Base-by-base conservation (phyloP, 2,329 filamentous ascomycete species). In the Fusarium keratoplasticum region DNA sequence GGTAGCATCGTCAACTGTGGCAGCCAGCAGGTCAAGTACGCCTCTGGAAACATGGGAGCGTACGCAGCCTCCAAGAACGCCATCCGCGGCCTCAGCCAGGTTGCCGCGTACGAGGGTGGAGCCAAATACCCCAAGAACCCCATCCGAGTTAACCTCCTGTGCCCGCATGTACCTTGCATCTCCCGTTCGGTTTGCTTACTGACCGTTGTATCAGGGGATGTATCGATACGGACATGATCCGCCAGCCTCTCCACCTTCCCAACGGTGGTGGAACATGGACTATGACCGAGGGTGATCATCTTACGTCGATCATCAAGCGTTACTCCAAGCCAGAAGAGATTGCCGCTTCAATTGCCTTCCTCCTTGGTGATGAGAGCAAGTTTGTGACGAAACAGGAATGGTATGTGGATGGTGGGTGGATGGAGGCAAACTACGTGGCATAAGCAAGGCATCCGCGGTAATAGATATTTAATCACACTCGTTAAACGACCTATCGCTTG, bases 1-100 rank as follows among this genome's bases (percentile, higher is more conserved):
- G 85, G 85, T 0, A 86, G 85, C 70, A 87, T 89, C 29, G 84
- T 88, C 66, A 88, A 86, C 76, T 85, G 84, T 10, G 78, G 84
- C 18, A 86, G 84, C 65, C 83, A 86, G 14, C 83, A 84, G 31
- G 86, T 86, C 1, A 64, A 85, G 11, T 80, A 78, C 25, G 86
- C 84, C 6, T 81, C 80, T 1, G 77, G 75, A 10, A 80, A 78
- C 18, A 76, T 78, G 64, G 79, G 80, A 13, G 82, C 82, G 5
- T 82, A 82, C 42, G 77, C 77, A 8, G 80, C 80, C 1, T 81
- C 78, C n/a, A 82, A 82, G 67, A 80, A 81, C 52, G 80, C 73
- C 13, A 66, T 80, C 8, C 64, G 77, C 1, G 78, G 80, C 4
- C 69, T 81, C 58, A 81, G 77, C 52, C 76, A 77, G 35, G 61